Conservation (phyloP, 2,329 filamentous ascomycete genomes). For the Monilinia polystroma region DNA sequence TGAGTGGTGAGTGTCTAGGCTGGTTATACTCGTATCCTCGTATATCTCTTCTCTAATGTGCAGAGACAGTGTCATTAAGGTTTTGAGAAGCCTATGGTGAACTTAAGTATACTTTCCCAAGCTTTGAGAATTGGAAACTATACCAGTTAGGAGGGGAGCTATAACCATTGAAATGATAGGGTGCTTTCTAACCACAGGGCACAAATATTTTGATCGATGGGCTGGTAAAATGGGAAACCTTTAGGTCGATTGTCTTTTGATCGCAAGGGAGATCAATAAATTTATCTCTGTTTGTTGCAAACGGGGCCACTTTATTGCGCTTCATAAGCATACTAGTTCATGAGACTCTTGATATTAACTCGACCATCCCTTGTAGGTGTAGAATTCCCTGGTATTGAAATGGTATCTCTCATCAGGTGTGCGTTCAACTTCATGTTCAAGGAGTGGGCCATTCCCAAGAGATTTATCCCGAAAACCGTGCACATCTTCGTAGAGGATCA, state of each 20-base stretch:
- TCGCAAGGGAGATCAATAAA: background rate
- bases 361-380: background rate
- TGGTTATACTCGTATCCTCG: too few relatives aligned
- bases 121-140: too few relatives aligned
- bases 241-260: background rate
- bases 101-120: background rate
- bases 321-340: background rate
- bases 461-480: background rate
- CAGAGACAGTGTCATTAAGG: background rate
- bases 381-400: background rate
- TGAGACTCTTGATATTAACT: background rate
- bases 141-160: conserved; percentile 6
- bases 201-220: background rate
- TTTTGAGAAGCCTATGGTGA: background rate
- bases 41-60: background rate
- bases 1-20: too few relatives aligned
- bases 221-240: background rate
- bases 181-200: background rate
- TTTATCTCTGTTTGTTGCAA: background rate
- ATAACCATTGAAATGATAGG: background rate
- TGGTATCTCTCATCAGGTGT: background rate
- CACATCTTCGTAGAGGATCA: too few relatives aligned
- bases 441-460: background rate
- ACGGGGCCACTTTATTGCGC: too few relatives aligned
- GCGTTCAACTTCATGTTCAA: background rate